These are phyloP conservation scores for Aspergillus fumigatus DNA, from an alignment of 2,329 filamentous ascomycete genomes.

Conservation along the genomic window DNA sequence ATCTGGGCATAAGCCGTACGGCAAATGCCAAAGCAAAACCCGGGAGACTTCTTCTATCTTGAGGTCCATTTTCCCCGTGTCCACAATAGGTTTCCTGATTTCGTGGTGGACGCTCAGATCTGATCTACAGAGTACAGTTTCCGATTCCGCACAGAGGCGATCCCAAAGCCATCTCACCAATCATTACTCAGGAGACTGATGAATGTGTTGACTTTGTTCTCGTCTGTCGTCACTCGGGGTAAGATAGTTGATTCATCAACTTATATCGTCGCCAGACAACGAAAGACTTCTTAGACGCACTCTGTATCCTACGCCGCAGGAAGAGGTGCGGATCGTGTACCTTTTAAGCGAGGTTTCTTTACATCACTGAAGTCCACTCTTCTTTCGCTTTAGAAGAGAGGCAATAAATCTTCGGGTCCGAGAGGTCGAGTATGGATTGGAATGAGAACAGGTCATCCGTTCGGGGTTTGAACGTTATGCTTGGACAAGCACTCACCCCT, in stretches of 20 bases:
- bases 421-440: not conserved
- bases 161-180: not conserved
- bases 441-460: not conserved
- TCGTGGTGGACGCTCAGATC: not conserved
- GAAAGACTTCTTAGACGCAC: not conserved
- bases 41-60: not conserved
- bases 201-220: not conserved
- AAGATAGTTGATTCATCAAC: not conserved
- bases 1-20: not conserved
- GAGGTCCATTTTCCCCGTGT: not conserved
- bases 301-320: not conserved
- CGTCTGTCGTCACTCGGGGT: not conserved
- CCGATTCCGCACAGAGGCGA: not conserved
- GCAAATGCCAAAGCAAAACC: not conserved
- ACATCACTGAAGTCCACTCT: not conserved
- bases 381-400: not conserved
- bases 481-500: not conserved
- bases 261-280: not conserved
- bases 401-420: not conserved
- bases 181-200: not conserved
- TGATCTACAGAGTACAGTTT: not conserved
- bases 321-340: not conserved
- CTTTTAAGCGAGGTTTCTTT: not conserved
- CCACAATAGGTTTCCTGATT: not conserved
- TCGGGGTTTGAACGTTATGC: not conserved